A percentile compares a stretch with the other conserved stretches of the same genome.
Evolutionary conservation across 1,284 basidiomycete species (phyloP).

Genomic region (Blastosporella zonata): DNA sequence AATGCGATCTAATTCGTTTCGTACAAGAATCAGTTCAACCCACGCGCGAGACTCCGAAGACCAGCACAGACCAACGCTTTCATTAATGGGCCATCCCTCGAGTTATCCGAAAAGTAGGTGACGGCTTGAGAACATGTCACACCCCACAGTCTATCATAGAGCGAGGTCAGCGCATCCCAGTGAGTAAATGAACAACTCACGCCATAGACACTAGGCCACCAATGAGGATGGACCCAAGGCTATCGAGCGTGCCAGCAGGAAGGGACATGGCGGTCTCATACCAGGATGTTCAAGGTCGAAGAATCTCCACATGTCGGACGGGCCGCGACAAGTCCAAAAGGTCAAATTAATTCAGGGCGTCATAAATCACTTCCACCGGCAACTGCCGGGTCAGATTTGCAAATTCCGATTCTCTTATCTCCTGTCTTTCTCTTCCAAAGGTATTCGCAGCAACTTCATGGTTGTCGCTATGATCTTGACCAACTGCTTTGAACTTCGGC

Average conservation of each 20-base stretch:
- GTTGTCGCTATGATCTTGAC: too few species aligned
- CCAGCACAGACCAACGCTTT: slow-evolving; percentile 41
- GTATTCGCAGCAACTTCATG: too few species aligned
- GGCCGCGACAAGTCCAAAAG: too few species aligned
- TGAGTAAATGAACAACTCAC: slow-evolving; percentile 29
- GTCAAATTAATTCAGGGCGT: too few species aligned
- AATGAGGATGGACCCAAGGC: slow-evolving; percentile 46
- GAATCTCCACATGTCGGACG: too few species aligned
- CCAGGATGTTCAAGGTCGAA: too few species aligned
- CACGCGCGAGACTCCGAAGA: neutral
- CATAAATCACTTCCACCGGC: too few species aligned
- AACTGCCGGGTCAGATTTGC: too few species aligned
- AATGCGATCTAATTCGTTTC: slow-evolving; percentile 33
- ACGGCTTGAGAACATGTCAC: slow-evolving; percentile 54
- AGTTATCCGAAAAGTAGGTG: slow-evolving; percentile 43
- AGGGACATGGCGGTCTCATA: slow-evolving; percentile 18
- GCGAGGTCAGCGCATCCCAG: neutral
- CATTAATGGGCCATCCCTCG: slow-evolving; percentile 35
- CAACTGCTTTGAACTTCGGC: too few species aligned
- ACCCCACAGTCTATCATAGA: slow-evolving; percentile 48
- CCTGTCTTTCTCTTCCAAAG: too few species aligned
- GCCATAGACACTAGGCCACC: slow-evolving; percentile 45
- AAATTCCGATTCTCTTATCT: too few species aligned
- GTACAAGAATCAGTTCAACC: slow-evolving; percentile 3
- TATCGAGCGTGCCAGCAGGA: slow-evolving; percentile 25